Evolutionary conservation across 441 rosid genomes (phyloP), one percentile per base, ranked within the genome.

Genomic region (Monsonia emarginata): DNA sequence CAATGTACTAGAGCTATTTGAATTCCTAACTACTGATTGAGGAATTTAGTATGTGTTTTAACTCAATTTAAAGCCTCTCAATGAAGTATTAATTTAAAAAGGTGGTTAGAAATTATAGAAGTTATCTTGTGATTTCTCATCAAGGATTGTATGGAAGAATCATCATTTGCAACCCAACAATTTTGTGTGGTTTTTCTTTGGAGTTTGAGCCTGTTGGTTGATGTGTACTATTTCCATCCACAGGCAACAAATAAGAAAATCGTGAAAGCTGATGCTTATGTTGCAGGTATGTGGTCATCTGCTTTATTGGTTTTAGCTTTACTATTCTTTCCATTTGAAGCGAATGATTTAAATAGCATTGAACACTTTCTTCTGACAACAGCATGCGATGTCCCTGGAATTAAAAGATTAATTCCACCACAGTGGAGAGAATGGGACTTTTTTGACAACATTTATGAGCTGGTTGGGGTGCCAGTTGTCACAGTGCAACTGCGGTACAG

Each of bases 311-410:
- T 58, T 25, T 30, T 4, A 52, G 58, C 7, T 52, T 13, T 61
- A 25, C 31, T 5, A 19, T 30, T 26, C n/a, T 18, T 66, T 25
- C 64, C 36, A 19, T 44, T 66, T 24, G 13, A 19, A 27, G 14
- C 27, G 25, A 64, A 62, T 34, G 4, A 19, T 13, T 58, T 36
- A 21, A 46, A 26, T 7, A 4, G 66, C 44, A 63, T 44, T 58
- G 28, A 59, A 26, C 22, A 10, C 27, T 71, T 69, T 28, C 4
- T 14, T 67, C 65, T 62, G 36, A 6, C 76, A 72, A 67, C 87
- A 88, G 97, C 98, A 30, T 89, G 95, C 70, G 98, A 91, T 80
- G 95, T 90, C 61, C 98, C 96, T 22, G 96, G 97, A 75, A 89
- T 94, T 69, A 90, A 94, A 73, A 86, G 96, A 74, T 68, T 94